These are phyloP conservation scores for Teratosphaeria nubilosa DNA, from an alignment of 2,329 filamentous ascomycete genomes.

Conservation along the genomic window DNA sequence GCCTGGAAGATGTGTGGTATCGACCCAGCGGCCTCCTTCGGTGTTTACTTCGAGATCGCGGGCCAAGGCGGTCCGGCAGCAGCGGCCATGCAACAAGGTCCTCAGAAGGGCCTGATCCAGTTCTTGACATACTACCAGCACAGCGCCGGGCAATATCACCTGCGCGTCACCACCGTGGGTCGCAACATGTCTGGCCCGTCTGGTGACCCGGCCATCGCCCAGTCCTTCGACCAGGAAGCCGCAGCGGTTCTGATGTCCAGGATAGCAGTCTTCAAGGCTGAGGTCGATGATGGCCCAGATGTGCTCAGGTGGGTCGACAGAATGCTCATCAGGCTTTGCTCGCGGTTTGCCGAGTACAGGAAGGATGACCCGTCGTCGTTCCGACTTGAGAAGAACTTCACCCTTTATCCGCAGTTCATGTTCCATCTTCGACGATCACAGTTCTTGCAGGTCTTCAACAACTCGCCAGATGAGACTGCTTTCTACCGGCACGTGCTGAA, in stretches of 20 bases:
- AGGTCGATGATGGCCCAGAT: constrained; percentile 97
- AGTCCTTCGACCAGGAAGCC: constrained; percentile 97
- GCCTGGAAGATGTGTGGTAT: constrained; percentile 99
- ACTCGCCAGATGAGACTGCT: constrained; percentile 97
- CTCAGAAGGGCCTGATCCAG: constrained; percentile 91
- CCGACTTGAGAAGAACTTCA: constrained; percentile 96
- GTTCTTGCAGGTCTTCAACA: constrained; percentile 98
- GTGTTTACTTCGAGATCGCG: constrained; percentile 95
- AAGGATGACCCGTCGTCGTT: constrained; percentile 98
- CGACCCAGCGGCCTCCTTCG: constrained; percentile 85
- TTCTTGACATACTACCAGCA: constrained; percentile 99
- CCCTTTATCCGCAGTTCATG: constrained; percentile 98
- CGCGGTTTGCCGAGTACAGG: constrained; percentile 91
- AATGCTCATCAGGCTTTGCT: constrained; percentile 95
- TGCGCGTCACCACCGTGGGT: constrained; percentile 88
- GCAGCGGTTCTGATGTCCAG: constrained; percentile 97
- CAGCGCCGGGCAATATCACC: constrained; percentile 88
- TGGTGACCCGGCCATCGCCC: constrained; percentile 86
- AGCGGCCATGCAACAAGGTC: constrained; percentile 66
- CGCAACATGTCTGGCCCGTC: constrained; percentile 85
- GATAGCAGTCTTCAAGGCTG: constrained; percentile 97
- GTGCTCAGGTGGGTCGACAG: constrained; percentile 96
- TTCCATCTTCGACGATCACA: constrained; percentile 95
- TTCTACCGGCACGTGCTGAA: constrained; percentile 96
- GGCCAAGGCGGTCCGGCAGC: constrained; percentile 73